Conservation (phyloP, 495 filamentous ascomycete species). For the Penicillium daleae region DNA sequence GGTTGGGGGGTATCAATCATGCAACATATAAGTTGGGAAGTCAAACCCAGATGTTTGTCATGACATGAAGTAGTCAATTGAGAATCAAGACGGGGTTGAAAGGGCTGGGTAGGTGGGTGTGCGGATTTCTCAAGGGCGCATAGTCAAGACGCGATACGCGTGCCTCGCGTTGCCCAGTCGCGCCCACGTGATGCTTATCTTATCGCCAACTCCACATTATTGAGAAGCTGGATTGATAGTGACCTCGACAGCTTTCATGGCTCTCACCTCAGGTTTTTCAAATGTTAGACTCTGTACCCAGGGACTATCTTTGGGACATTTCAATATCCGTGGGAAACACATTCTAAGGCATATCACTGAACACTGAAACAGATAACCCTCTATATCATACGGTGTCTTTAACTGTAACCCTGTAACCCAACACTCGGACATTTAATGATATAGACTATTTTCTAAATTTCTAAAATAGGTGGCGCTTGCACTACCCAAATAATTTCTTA, state of each 20-base stretch:
- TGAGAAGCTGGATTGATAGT: no score
- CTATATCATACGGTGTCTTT: no score
- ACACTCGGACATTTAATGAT: background rate
- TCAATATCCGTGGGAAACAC: no score
- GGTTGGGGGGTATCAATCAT: background rate
- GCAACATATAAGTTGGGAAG: background rate
- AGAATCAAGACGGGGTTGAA: background rate
- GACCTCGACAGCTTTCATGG: no score
- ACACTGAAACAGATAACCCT: no score
- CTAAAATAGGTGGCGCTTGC: no score
- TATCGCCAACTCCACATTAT: conserved; percentile 11
- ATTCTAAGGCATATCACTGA: no score
- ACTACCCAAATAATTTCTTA: no score
- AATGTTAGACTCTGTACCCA: no score
- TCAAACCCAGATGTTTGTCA: background rate
- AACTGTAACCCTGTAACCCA: no score
- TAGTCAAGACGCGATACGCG: conserved; percentile 34
- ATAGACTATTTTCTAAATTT: background rate
- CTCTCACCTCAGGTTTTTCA: no score
- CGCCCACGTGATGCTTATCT: conserved; percentile 29
- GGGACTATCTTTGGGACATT: no score
- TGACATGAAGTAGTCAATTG: conserved; percentile 18
- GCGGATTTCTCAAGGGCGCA: conserved; percentile 29
- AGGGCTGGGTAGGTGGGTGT: conserved; percentile 11
- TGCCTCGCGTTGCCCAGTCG: conserved; percentile 32